Base-by-base conservation (phyloP, 2,329 filamentous ascomycete species). In the Colletotrichum magnum region DNA sequence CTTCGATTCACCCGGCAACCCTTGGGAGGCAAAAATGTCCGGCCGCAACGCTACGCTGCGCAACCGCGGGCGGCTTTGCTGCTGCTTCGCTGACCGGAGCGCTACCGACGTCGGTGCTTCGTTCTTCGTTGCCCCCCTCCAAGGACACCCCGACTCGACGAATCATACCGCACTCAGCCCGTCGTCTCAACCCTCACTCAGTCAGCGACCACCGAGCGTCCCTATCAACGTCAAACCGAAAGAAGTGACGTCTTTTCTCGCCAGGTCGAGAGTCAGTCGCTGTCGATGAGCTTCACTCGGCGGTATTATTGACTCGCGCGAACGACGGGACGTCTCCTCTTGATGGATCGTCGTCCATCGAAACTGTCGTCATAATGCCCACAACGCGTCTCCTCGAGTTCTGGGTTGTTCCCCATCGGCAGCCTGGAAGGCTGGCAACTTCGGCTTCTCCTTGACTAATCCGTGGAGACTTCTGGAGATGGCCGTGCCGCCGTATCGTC, bases 311-410 rank as follows among this genome's bases (percentile, higher is more conserved):
- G 67, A 69, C 67, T 69, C 67, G 63, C 48, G 63, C 63, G 24
- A 53, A 61, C 57, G 32, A 69, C 59, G n/a, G 36, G 15, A 28
- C 43, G 18, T 47, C 45, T 24, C 56, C 36, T 45, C 28, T 32
- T 32, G 57, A 69, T 69, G 67, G 51, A 53, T 56, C 57, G 36
- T 36, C 51, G 47, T 65, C 39, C 61, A 67, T 56, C 66, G 41
- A 47, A 24, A 57, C 51, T 69, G 62, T 69, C 67, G 67, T 69
- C 67, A 69, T 69, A 66, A 69, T 69, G 63, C 67, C 67, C 67
- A 69, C 67, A 67, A 64, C 53, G 28, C 60, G 51, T 58, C 45
- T 16, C 15, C 28, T 13, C 26, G 16, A 41, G 18, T 24, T 39
- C 54, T 57, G 66, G 66, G 62, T 36, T 36, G 32, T 36, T 36